Base-by-base conservation (phyloP, 805 yeast genomes). In the Candida chilensis region DNA sequence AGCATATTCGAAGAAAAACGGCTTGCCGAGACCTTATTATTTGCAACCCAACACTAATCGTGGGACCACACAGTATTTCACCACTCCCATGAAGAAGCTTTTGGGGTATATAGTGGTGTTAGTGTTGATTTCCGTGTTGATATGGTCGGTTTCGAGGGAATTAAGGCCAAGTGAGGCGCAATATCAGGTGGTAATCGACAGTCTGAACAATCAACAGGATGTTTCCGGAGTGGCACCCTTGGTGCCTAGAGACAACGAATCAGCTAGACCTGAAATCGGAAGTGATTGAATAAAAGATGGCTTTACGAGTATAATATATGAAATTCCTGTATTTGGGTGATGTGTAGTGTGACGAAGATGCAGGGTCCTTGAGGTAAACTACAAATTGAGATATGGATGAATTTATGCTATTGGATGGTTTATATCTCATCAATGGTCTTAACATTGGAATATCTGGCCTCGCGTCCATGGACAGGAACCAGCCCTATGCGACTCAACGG, bases 401-500 rank as follows among this genome's bases (percentile, higher is more conserved):
- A n/a, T n/a, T n/a, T n/a, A n/a, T n/a, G n/a, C n/a, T n/a, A n/a
- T n/a, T n/a, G n/a, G n/a, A n/a, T n/a, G n/a, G n/a, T n/a, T n/a
- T n/a, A n/a, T 5, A 22, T 22, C 7, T 22, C 25, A n/a, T 22
- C 25, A 12, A 22, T n/a, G 6, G 8, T 22, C 25, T 22, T 22
- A 12, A 22, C 25, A 8, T n/a, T 11, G 13, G 25, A 7, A 22
- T 22, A 15, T 22, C 25, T 22, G 11, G 25, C 25, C 25, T 22
- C 25, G 11, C 25, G 11, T 11, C 25, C 25, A 15, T 15, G 15
- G 13, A 7, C 6, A 8, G 25, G 25, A 6, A 22, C 55, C 4
- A 41, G 28, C 4, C 61, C 58, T 5, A 50, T 35, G 30, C 67
- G 44, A 30, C 39, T 38, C 21, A 47, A 34, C 2, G 96, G 96